phyloP scores from a whole-genome alignment of 345 rosid species.

The Salix arbutifolia region DNA sequence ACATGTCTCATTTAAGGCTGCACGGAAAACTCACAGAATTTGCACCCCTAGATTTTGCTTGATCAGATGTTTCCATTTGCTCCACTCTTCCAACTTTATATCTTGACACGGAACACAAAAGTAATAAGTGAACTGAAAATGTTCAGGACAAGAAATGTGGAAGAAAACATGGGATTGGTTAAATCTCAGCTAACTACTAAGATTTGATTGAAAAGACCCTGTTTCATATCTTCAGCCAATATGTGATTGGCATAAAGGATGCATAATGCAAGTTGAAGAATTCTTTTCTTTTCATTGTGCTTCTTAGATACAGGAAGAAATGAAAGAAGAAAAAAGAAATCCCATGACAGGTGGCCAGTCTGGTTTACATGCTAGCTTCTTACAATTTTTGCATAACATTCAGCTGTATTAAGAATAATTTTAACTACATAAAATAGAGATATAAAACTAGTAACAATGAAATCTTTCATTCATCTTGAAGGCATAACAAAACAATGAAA shows the following conservation, averaged over 20 bases:
- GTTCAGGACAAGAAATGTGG: background rate
- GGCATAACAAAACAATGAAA: background rate
- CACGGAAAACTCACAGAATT: slow-evolving; percentile 55
- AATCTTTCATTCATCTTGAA: background rate
- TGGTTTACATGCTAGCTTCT: background rate
- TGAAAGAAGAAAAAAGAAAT: background rate
- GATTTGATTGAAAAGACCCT: slow-evolving; percentile 6
- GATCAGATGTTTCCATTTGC: slow-evolving; percentile 84
- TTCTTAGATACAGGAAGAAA: background rate
- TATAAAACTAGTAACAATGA: background rate
- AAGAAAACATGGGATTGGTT: slow-evolving; percentile 6
- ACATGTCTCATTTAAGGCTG: slow-evolving; percentile 16
- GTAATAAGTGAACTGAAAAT: slow-evolving; percentile 5
- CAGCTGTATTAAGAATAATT: background rate
- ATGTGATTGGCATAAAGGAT: background rate
- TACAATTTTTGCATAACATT: background rate
- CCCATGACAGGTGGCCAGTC: background rate
- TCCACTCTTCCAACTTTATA: slow-evolving; percentile 93
- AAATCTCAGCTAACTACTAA: slow-evolving; percentile 2
- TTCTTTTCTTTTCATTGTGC: background rate
- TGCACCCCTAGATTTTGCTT: slow-evolving; percentile 76
- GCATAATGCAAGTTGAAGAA: background rate
- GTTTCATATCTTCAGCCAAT: slow-evolving; percentile 11
- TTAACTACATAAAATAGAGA: background rate
- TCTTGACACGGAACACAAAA: slow-evolving; percentile 40